Conservation (phyloP, 352 stramenopile species). For the Globisporangium okanoganense region DNA sequence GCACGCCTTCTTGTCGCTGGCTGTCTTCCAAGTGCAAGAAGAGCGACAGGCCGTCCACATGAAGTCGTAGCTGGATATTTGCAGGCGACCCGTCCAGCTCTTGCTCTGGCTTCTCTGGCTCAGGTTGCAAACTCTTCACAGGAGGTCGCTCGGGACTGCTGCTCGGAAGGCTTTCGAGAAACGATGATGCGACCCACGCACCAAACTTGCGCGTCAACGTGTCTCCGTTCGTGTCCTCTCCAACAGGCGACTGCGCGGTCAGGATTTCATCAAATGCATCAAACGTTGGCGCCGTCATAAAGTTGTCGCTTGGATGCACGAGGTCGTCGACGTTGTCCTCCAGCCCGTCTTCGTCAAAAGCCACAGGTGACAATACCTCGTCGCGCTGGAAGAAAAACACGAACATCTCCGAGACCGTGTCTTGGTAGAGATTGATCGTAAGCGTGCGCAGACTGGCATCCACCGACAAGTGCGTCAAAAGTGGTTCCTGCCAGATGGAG, state of each 20-base stretch:
- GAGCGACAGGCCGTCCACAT: conserved; percentile 62
- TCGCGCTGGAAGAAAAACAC: conserved; percentile 71
- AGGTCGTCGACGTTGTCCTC: neutral
- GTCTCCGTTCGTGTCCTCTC: conserved; percentile 19
- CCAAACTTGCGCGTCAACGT: conserved; percentile 51
- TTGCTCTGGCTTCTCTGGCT: conserved; percentile 14
- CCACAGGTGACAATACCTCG: neutral
- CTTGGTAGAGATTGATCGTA: conserved; percentile 73
- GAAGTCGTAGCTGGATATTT: conserved; percentile 69
- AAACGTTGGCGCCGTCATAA: neutral
- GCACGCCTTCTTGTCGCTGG: conserved; percentile 22
- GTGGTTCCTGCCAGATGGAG: conserved; percentile 70
- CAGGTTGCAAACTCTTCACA: conserved; percentile 15
- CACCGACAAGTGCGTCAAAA: conserved; percentile 65
- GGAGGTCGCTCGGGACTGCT: conserved; percentile 7
- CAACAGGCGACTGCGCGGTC: conserved; percentile 9
- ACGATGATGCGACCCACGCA: conserved; percentile 52
- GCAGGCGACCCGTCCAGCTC: conserved; percentile 29
- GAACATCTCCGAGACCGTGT: conserved; percentile 69
- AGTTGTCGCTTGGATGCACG: neutral
- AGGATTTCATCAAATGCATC: conserved; percentile 9
- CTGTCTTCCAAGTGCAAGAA: conserved; percentile 58
- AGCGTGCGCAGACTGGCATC: conserved; percentile 68
- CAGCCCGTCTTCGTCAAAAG: neutral
- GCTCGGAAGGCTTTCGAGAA: conserved; percentile 37